Base-by-base conservation (phyloP, 2,329 filamentous ascomycete species). In the Xylaria sp. region DNA sequence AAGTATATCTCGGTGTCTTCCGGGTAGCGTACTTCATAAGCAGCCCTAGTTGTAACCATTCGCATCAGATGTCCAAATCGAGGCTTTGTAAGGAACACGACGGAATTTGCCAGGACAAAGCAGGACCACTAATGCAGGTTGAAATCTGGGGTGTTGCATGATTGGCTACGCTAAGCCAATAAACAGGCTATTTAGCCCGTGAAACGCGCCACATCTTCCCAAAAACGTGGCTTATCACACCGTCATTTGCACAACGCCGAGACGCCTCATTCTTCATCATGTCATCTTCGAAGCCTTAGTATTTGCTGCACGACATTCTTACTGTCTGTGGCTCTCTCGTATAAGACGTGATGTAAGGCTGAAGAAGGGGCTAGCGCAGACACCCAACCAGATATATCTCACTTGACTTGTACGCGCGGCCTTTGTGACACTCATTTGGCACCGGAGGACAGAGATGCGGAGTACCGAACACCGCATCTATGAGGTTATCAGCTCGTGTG, bases 71-170 rank as follows among this genome's bases (percentile, higher is more conserved):
- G 54, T 60, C 39, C 50, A 23, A 28, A 5, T 34, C 18, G 9
- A 54, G 28, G 31, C 25, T 50, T 28, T 37, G 39, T 44, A 18
- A 34, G 23, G 23, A 28, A 46, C 13, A 46, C 8, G 37, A 18
- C 48, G 63, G 63, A 69, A 48, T 20, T 66, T 63, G 46, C 67
- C 48, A 59, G 57, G 34, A 3, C 23, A 12, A 18, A 25, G 51
- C 31, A 12, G 58, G 37, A 25, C 46, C 54, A 51, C 58, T 58
- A 69, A 66, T 66, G 63, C 63, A 69, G 18, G 58, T 63, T 54
- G 39, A 55, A 28, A 25, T 63, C 55, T 44, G 48, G 63, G 63
- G 67, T 63, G 63, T 58, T 52, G 63, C 59, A 69, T 63, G 48
- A 13, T 51, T 63, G 15, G 54, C 23, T 31, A 23, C 48, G 34